phyloP scores from a whole-genome alignment of 1,284 basidiomycete species.

The Austropuccinia psidii region DNA sequence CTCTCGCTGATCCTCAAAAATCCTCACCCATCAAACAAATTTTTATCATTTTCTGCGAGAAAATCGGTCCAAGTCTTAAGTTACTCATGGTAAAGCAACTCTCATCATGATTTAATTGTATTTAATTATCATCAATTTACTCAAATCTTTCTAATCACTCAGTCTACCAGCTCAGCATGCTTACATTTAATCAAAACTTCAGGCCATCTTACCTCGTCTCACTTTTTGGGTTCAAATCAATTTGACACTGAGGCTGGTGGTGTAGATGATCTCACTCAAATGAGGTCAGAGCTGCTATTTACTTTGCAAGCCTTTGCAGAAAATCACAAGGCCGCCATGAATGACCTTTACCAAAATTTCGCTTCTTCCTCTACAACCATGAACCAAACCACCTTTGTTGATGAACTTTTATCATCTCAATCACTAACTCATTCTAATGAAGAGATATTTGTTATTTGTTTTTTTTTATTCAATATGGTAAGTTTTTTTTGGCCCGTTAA shows the following conservation, averaged over 20 bases:
- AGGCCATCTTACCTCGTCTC: background rate
- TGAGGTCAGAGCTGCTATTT: conserved; percentile 7
- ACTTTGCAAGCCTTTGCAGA: conserved; percentile 25
- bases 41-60: conserved; percentile 73
- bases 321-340: conserved; percentile 18
- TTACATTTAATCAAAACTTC: conserved; percentile 29
- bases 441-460: conserved; percentile 32
- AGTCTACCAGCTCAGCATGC: conserved; percentile 23
- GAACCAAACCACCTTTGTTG: background rate
- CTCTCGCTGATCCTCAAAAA: conserved; percentile 37
- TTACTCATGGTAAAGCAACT: conserved; percentile 61
- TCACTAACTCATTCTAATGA: conserved; percentile 15
- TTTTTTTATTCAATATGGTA: conserved; percentile 35
- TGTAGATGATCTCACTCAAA: conserved; percentile 12
- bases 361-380: background rate
- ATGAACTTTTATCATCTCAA: background rate
- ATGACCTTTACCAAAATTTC: conserved; percentile 19
- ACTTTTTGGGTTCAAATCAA: background rate
- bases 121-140: background rate
- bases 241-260: conserved; percentile 10
- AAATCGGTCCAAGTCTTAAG: conserved; percentile 68
- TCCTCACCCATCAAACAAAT: conserved; percentile 49
- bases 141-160: background rate
- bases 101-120: background rate
- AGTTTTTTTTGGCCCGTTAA: background rate